A percentile compares a stretch with the other conserved stretches of the same genome.
Conservation (phyloP, 148 eudicot species). For the Vaccinium darrowii region DNA sequence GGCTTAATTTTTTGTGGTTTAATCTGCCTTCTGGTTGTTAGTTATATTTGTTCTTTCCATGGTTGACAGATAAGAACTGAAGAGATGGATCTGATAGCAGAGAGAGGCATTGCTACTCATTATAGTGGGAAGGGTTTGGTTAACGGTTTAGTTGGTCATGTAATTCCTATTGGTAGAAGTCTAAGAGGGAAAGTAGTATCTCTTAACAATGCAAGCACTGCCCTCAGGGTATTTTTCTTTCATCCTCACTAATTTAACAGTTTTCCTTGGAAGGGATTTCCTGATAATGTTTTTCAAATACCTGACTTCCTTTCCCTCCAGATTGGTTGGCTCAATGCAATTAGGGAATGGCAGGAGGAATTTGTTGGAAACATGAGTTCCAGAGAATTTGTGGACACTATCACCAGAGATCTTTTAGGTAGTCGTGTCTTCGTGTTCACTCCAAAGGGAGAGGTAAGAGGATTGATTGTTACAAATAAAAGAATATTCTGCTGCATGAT, state of each 20-base stretch:
- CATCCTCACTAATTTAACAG: constrained; percentile 11
- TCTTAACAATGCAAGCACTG: constrained; percentile 67
- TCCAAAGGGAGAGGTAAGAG: constrained; percentile 89
- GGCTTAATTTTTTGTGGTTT: background rate
- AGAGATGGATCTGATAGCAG: constrained; percentile 96
- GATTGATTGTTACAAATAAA: constrained; percentile 13
- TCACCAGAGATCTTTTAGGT: constrained; percentile 91
- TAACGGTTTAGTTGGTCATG: constrained; percentile 58
- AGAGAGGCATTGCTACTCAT: constrained; percentile 95
- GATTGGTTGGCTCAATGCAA: constrained; percentile 99
- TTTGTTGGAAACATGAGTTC: constrained; percentile 99
- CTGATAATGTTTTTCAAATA: background rate
- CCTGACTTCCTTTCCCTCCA: constrained; percentile 32
- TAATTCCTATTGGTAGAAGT: constrained; percentile 42
- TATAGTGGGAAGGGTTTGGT: constrained; percentile 73
- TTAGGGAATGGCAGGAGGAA: constrained; percentile 99
- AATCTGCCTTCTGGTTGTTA: background rate
- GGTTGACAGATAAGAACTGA: constrained; percentile 79
- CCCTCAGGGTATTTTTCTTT: constrained; percentile 70
- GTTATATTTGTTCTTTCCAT: background rate
- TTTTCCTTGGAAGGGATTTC: background rate
- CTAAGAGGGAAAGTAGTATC: constrained; percentile 64
- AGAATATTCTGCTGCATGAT: background rate
- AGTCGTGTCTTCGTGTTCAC: constrained; percentile 97
- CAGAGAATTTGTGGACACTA: constrained; percentile 92